Percentiles rank a stretch among this genome's conserved stretches.
phyloP scores from a whole-genome alignment of 257 asterid genomes.

The Henckelia pumila region DNA sequence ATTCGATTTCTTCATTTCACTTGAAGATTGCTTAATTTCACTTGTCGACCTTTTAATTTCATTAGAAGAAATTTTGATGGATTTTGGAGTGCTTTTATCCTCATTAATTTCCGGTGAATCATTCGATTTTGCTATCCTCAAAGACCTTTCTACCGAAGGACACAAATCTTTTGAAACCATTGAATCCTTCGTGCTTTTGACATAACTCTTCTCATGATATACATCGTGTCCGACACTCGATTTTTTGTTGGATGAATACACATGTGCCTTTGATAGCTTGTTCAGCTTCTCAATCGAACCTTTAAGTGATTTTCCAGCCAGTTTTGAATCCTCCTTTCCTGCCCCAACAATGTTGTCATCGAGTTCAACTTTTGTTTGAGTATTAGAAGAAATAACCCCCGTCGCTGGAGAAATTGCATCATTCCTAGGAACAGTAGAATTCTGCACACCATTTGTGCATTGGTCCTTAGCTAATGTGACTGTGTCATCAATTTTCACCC shows the following conservation, averaged over 20 bases:
- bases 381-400: slow-evolving; percentile 26
- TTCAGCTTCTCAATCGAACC: slow-evolving; percentile 22
- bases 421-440: slow-evolving; percentile 21
- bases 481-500: slow-evolving; percentile 32
- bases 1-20: slow-evolving; percentile 22
- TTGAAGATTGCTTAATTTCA: background rate
- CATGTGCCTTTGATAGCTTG: slow-evolving; percentile 21
- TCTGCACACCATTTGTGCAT: slow-evolving; percentile 26
- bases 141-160: slow-evolving; percentile 33
- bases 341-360: slow-evolving; percentile 29
- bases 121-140: slow-evolving; percentile 43
- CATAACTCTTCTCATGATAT: slow-evolving; percentile 21
- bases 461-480: slow-evolving; percentile 26
- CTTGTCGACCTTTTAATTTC: too few relatives aligned
- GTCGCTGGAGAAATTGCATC: slow-evolving; percentile 21
- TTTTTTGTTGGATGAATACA: slow-evolving; percentile 23
- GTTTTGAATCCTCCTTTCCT: slow-evolving; percentile 28
- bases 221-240: slow-evolving; percentile 22
- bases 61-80: too few relatives aligned
- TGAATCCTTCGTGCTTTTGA: slow-evolving; percentile 9
- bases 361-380: slow-evolving; percentile 21
- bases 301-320: slow-evolving; percentile 26
- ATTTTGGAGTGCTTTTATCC: slow-evolving; percentile 1
- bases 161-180: slow-evolving; percentile 24
- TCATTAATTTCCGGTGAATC: slow-evolving; percentile 16